Conservation (phyloP, 768 basidiomycete genomes). For the Macrolepiota dolichaula region DNA sequence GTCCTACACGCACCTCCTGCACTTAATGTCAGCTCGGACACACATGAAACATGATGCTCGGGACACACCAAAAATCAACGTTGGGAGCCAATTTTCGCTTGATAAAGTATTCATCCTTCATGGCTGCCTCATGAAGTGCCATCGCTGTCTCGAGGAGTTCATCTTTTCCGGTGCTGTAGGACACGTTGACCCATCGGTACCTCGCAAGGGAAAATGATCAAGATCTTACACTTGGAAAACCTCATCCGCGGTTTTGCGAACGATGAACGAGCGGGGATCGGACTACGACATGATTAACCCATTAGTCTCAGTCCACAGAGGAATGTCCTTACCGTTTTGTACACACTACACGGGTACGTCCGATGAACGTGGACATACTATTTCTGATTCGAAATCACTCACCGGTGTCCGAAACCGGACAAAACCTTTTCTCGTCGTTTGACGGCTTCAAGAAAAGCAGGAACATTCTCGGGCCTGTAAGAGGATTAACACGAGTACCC, state of each 20-base stretch:
- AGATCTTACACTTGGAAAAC: conserved; percentile 78
- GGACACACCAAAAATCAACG: conserved; percentile 82
- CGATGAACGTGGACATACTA: neutral
- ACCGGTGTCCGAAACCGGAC: conserved; percentile 85
- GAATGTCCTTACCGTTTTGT: conserved; percentile 56
- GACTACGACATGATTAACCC: conserved; percentile 44
- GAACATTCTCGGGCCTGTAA: conserved; percentile 74
- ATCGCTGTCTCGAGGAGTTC: conserved; percentile 86
- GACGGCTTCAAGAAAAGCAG: conserved; percentile 80
- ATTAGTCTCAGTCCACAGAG: neutral
- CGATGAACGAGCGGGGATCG: conserved; percentile 88
- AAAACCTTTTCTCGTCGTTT: conserved; percentile 87
- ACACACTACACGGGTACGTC: conserved; percentile 34
- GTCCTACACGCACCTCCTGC: conserved; percentile 44
- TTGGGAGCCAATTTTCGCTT: conserved; percentile 82
- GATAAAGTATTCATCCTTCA: conserved; percentile 89
- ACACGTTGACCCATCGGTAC: neutral
- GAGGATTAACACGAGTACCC: neutral
- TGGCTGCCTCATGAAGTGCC: conserved; percentile 81
- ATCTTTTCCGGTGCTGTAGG: conserved; percentile 74
- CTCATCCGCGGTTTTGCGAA: conserved; percentile 86
- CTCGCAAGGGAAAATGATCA: conserved; percentile 17
- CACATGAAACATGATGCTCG: neutral
- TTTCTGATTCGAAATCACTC: neutral
- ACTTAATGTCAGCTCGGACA: conserved; percentile 12